Evolutionary conservation across 495 filamentous ascomycete genomes (phyloP).

Genomic region (Daldinia decipiens): DNA sequence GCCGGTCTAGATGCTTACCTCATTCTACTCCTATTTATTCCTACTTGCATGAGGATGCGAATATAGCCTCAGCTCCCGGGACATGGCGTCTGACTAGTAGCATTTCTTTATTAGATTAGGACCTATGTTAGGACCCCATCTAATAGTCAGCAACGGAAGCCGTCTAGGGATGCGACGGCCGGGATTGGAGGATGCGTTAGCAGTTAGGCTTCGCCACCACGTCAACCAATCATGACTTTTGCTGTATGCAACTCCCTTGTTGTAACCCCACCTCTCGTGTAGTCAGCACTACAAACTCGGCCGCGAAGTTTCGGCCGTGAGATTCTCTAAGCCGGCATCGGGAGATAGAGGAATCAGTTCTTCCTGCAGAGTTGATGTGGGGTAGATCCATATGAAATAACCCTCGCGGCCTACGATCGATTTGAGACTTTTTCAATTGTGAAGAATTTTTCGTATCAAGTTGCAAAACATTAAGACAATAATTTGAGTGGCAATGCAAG

Average conservation of each 20-base stretch:
- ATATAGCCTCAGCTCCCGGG: neutral
- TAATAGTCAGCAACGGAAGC: neutral
- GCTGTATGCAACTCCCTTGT: neutral
- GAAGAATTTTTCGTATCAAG: neutral
- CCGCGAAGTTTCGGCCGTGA: conserved; percentile 5
- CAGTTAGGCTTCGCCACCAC: neutral
- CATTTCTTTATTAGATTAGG: neutral
- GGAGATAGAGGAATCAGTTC: neutral
- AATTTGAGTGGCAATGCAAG: no score
- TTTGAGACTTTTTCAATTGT: neutral
- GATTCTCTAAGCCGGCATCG: neutral
- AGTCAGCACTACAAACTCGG: conserved; percentile 8
- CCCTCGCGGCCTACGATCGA: neutral
- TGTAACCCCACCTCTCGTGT: neutral
- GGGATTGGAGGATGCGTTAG: conserved; percentile 3
- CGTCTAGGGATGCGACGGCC: neutral
- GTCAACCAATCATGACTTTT: neutral
- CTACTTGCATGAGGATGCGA: conserved; percentile 1
- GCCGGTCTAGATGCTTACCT: conserved; percentile 1
- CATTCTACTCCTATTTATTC: conserved; percentile 1
- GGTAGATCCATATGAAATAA: conserved; percentile 1
- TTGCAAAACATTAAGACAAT: no score
- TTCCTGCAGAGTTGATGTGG: neutral
- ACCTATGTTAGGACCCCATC: neutral
- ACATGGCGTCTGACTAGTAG: neutral